Percentiles rank a stretch among this genome's conserved stretches.
These are phyloP conservation scores for Tetradesmus lagerheimii DNA, from an alignment of 139 green algal genomes.

Conservation along the genomic window DNA sequence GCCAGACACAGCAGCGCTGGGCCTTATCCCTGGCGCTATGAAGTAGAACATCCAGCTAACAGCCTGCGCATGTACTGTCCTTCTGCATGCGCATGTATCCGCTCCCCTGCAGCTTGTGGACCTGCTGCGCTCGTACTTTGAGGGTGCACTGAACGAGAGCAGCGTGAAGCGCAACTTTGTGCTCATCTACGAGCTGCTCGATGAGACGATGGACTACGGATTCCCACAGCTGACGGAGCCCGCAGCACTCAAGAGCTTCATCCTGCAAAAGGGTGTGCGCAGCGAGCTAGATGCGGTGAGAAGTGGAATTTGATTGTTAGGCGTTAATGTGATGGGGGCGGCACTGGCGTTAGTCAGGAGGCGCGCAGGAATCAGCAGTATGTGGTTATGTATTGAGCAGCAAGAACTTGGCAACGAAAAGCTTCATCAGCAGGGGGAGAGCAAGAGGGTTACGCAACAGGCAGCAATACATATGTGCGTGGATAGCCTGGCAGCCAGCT, in stretches of 20 bases:
- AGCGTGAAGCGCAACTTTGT: conserved; percentile 95
- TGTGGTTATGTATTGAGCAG: neutral
- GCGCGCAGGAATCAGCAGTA: too few species aligned
- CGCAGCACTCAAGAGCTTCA: conserved; percentile 92
- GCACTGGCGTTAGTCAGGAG: too few species aligned
- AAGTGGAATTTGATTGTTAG: neutral
- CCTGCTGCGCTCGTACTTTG: conserved; percentile 93
- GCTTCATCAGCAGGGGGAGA: too few species aligned
- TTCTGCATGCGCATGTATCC: too few species aligned
- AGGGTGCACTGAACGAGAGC: conserved; percentile 86
- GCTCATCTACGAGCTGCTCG: conserved; percentile 98
- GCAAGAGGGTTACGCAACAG: too few species aligned
- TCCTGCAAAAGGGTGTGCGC: conserved; percentile 90
- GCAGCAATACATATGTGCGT: too few species aligned
- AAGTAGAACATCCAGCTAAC: too few species aligned
- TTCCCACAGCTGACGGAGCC: conserved; percentile 91
- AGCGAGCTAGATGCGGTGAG: conserved; percentile 37
- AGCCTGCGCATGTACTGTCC: too few species aligned
- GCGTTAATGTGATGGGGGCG: neutral
- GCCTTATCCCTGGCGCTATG: too few species aligned
- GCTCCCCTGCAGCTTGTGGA: conserved; percentile 82
- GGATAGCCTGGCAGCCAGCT: too few species aligned
- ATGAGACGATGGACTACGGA: conserved; percentile 94
- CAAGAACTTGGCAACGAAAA: too few species aligned
- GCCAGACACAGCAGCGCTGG: too few species aligned